Evolutionary conservation across 192 early-diverging fungal genomes (phyloP), one percentile per base, ranked within the genome.

Genomic region (Coemansia sp.): DNA sequence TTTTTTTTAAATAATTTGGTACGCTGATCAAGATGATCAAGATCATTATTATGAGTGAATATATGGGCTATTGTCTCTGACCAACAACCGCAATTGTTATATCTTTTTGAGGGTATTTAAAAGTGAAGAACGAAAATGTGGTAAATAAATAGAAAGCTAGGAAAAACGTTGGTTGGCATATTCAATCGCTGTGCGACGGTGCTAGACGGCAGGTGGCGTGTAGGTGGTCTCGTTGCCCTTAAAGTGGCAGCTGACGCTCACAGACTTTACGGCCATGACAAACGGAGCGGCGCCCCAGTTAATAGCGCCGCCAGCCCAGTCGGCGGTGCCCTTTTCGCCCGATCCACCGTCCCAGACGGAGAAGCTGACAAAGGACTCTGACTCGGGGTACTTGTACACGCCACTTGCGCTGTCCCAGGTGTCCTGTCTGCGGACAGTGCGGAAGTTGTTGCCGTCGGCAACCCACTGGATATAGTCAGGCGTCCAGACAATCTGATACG

Each of bases 291-390:
- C 67, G 57, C 55, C 73, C 89, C 89, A 90, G 72, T 89, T 74
- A 55, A 86, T 85, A n/a, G 72, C 54, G 10, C 87, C 87, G 40
- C 88, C 88, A 11, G 89, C 89, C 87, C 87, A 90, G 37, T 81
- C 81, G 0, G 67, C 37, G 0, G 88, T 90, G 19, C 87, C 87
- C 65, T 67, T 61, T 1, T 58, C 69, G 17, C 77, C 77, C 1
- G 80, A 77, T n/a, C 89, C 89, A 40, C 84, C 89, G 54, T 90
- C 87, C 89, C 89, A 90, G 61, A 89, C 77, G 10, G 86, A 86
- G 70, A 88, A 87, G 48, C 84, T 83, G 20, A 88, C 70, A 51
- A 75, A 76, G 0, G 84, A 70, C 48, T 79, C 81, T 9, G 78
- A 63, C n/a, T 84, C 72, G 0, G 88, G 88, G 67, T 67, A 88